Percentiles rank a stretch among this genome's conserved stretches.
These are phyloP conservation scores for Kuraishia molischiana DNA, from an alignment of 805 yeast genomes.

Conservation along the genomic window DNA sequence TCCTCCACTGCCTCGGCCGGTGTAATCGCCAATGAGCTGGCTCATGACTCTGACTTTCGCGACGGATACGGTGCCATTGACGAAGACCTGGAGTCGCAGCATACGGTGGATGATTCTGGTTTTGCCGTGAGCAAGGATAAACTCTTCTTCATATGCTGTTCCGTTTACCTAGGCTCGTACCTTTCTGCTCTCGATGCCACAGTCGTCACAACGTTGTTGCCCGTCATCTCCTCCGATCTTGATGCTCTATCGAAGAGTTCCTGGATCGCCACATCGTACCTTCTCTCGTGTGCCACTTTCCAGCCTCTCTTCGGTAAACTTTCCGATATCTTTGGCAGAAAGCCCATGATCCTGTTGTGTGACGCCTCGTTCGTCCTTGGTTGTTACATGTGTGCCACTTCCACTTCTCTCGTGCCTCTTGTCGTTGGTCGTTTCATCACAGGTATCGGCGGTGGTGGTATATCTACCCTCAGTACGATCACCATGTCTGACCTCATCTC, in stretches of 20 bases:
- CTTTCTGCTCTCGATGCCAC: conserved; percentile 46
- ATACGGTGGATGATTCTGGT: not conserved
- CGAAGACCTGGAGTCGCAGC: not conserved
- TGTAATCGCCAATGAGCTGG: conserved; percentile 7
- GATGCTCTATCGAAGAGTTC: conserved; percentile 30
- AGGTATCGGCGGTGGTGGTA: conserved; percentile 88
- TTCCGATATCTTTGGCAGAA: conserved; percentile 45
- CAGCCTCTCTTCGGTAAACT: conserved; percentile 48
- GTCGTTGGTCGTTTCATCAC: conserved; percentile 58
- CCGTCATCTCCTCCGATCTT: conserved; percentile 42
- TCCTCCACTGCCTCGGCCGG: conserved; percentile 7
- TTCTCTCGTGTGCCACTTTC: conserved; percentile 35
- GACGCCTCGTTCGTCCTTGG: conserved; percentile 25
- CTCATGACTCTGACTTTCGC: conserved; percentile 3
- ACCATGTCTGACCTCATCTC: conserved; percentile 71
- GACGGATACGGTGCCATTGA: not conserved
- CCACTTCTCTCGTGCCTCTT: conserved; percentile 29
- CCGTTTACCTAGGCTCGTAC: conserved; percentile 2
- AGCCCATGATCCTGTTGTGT: conserved; percentile 23
- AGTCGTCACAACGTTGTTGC: conserved; percentile 40
- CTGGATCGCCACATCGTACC: conserved; percentile 32
- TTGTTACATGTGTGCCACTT: conserved; percentile 30
- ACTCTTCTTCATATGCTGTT: conserved; percentile 1
- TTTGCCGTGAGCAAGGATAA: conserved; percentile 1
- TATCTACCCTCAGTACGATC: conserved; percentile 65